A percentile compares a stretch with the other conserved stretches of the same genome.
phyloP scores from a whole-genome alignment of 2,329 filamentous ascomycete species.

The Mycosphaerella sp. region DNA sequence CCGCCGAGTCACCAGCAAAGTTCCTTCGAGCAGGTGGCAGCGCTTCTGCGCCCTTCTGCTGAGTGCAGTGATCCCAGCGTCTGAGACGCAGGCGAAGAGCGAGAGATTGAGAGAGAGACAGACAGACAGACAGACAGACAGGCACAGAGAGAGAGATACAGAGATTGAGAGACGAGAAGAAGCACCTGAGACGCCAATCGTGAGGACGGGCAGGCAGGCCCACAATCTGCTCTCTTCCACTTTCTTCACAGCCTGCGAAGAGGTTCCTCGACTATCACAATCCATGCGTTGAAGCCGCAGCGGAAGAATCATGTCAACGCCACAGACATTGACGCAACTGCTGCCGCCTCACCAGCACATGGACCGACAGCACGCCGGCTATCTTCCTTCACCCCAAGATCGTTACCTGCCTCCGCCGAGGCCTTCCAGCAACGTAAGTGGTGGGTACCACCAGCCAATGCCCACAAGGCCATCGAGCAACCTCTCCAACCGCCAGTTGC shows the following conservation, averaged over 20 bases:
- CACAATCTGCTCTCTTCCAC: background rate
- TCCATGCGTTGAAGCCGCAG: constrained; percentile 1
- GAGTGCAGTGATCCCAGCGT: constrained; percentile 4
- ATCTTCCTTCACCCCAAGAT: constrained; percentile 28
- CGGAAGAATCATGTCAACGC: constrained; percentile 26
- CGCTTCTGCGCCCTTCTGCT: background rate
- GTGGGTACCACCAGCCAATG: constrained; percentile 30
- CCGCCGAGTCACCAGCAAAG: background rate
- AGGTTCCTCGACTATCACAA: background rate
- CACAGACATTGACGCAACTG: constrained; percentile 30
- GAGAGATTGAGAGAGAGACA: no score
- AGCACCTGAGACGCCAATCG: constrained; percentile 4
- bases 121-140: background rate
- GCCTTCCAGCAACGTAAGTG: constrained; percentile 30
- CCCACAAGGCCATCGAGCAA: constrained; percentile 32
- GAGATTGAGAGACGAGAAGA: background rate
- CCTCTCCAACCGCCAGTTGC: constrained; percentile 27
- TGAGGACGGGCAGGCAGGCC: constrained; percentile 1
- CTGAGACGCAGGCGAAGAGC: constrained; percentile 1
- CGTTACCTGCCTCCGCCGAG: constrained; percentile 32
- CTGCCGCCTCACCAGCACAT: constrained; percentile 30
- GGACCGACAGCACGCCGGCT: constrained; percentile 25
- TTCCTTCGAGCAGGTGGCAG: background rate
- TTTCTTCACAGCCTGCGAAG: constrained; percentile 3
- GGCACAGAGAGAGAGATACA: no score